These are phyloP conservation scores for Cyclospora cayetanensis DNA, from an alignment of 169 alveolate species.

Conservation along the genomic window DNA sequence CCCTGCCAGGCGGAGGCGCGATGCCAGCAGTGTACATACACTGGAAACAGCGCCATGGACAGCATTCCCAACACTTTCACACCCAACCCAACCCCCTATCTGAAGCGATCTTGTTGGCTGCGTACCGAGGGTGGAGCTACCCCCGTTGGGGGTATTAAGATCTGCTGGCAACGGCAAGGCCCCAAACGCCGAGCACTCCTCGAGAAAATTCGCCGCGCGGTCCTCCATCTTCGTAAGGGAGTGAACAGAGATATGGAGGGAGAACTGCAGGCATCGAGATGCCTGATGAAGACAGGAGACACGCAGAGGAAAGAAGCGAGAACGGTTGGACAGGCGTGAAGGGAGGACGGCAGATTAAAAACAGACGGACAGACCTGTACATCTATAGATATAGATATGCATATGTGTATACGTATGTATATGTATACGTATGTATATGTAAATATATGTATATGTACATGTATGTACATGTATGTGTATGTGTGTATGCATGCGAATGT, in stretches of 20 bases:
- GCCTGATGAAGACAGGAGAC: too few relatives aligned
- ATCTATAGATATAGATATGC: neutral
- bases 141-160: slow-evolving; percentile 75
- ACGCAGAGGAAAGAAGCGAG: too few relatives aligned
- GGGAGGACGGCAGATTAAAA: neutral
- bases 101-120: too few relatives aligned
- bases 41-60: too few relatives aligned
- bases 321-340: too few relatives aligned
- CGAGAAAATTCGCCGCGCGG: neutral
- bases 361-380: neutral
- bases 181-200: slow-evolving; percentile 66
- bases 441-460: too few relatives aligned
- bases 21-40: too few relatives aligned
- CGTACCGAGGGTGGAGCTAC: slow-evolving; percentile 75
- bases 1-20: too few relatives aligned
- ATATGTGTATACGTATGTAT: neutral
- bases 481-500: too few relatives aligned
- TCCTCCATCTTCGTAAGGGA: neutral
- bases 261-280: slow-evolving; percentile 8
- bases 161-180: slow-evolving; percentile 80
- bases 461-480: neutral
- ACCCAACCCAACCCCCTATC: too few relatives aligned
- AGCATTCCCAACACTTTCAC: too few relatives aligned
- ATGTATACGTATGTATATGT: neutral
- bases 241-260: slow-evolving; percentile 20